phyloP scores from a whole-genome alignment of 305 asterid species.

The Nicotiana rustica region DNA sequence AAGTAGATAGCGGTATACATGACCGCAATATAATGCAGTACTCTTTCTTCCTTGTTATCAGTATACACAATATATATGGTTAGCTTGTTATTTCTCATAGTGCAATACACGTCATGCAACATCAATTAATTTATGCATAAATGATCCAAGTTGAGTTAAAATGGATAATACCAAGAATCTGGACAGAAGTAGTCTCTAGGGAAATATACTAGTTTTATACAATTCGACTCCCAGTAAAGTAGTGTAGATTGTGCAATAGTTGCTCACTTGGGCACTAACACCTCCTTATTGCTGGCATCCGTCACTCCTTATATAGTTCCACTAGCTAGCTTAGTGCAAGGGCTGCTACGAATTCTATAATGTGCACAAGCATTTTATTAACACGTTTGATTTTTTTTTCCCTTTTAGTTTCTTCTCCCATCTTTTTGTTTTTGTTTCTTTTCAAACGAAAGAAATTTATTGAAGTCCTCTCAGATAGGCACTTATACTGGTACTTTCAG shows the following conservation, averaged over 20 bases:
- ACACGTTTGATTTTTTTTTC: neutral
- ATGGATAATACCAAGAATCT: neutral
- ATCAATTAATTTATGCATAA: slow-evolving; percentile 18
- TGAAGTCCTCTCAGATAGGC: slow-evolving; percentile 9
- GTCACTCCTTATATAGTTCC: slow-evolving; percentile 29
- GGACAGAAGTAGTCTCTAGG: neutral
- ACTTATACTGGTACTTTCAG: neutral
- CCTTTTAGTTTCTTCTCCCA: neutral
- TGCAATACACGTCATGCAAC: slow-evolving; percentile 29
- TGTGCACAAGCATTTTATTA: neutral
- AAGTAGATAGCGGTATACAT: neutral
- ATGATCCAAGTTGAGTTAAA: slow-evolving; percentile 8
- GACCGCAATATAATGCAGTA: neutral
- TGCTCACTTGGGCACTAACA: neutral
- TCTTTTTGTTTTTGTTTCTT: neutral
- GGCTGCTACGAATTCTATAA: neutral
- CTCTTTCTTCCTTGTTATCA: neutral
- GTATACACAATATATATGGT: neutral
- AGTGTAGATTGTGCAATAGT: neutral
- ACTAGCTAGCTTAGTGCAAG: slow-evolving; percentile 18
- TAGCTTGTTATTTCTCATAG: neutral
- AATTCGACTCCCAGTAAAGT: neutral
- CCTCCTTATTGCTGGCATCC: slow-evolving; percentile 13
- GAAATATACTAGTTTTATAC: neutral
- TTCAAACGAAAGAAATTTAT: neutral